Evolutionary conservation across 2,329 filamentous ascomycete genomes (phyloP), one percentile per base, ranked within the genome.

Genomic region (Aureobasidium sp.): DNA sequence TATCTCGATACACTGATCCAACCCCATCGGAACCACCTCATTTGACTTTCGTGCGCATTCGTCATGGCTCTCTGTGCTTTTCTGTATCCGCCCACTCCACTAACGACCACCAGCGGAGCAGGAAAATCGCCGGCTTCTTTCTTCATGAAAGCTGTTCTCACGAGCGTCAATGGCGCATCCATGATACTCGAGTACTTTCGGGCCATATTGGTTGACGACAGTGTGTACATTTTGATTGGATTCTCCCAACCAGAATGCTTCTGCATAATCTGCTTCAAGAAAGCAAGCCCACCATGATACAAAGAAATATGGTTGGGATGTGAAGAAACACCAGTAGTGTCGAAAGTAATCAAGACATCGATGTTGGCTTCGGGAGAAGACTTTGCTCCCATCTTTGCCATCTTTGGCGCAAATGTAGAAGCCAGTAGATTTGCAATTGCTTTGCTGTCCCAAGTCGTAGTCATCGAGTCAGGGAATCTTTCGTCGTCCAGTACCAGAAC

Each of bases 21-120:
- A 2, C 91, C 90, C 84, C 91, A 97, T 8, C 94, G 85, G 72
- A 97, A 99, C 94, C 94, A 99, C 41, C 90, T 85, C 94, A 99
- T 99, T 81, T 99, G 94, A 74, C 91, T 97, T 76, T 86, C 81
- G 78, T 99, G 94, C 32, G 90, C 93, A 61, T 83, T 81, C 1
- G 89, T 91, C 94, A 99, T 99, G 36, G 94, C 92, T 61, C 79
- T 82, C 78, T 92, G 88, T 8, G 90, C 93, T 34, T 81, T 83
- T 66, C 87, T 80, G 66, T 87, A 84, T 61, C 82, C 80, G 5
- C 76, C 72, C 17, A 91, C 79, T 9, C 83, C 82, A 74, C 83
- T 95, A 64, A 93, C 79, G 70, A 88, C 91, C 39, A 96, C 72
- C 58, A 96, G 74, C 1, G 82, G 77, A 37, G 76, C 75, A 1